Evolutionary conservation across 2,329 filamentous ascomycete species (phyloP).

Genomic region (Lasiodiplodia citricola): DNA sequence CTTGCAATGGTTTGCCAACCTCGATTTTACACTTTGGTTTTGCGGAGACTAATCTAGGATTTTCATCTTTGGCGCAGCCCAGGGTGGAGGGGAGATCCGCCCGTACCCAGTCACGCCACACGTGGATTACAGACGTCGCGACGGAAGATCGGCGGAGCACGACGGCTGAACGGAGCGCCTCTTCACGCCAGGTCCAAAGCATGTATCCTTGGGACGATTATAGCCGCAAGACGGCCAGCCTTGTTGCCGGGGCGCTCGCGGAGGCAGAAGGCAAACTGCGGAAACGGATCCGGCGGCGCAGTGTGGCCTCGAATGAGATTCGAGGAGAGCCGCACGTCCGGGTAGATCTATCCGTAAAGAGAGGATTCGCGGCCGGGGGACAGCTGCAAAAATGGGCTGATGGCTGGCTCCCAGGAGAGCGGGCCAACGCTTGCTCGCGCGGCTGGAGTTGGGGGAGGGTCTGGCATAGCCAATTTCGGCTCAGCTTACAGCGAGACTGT

Average conservation of each 20-base stretch:
- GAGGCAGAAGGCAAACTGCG: neutral
- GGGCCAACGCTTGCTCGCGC: neutral
- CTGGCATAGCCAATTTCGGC: slow-evolving; percentile 17
- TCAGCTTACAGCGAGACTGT: slow-evolving; percentile 14
- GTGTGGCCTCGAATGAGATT: slow-evolving; percentile 1
- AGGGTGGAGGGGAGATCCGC: neutral
- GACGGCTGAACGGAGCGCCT: neutral
- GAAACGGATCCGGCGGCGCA: slow-evolving; percentile 1
- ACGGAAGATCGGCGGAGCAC: neutral
- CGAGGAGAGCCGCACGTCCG: slow-evolving; percentile 3
- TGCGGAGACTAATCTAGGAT: neutral
- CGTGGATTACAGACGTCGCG: neutral
- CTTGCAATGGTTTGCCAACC: slow-evolving; percentile 6
- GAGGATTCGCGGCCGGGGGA: slow-evolving; percentile 13
- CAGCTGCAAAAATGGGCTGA: slow-evolving; percentile 21
- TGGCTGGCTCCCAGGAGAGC: neutral
- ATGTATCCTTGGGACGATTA: neutral
- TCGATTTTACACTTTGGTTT: neutral
- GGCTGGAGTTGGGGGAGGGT: slow-evolving; percentile 2
- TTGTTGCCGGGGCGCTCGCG: neutral
- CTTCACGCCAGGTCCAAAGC: neutral
- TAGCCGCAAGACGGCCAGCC: neutral
- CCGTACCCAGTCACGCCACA: neutral
- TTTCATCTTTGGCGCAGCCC: neutral
- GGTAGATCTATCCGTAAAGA: slow-evolving; percentile 5